Conservation (phyloP, 495 filamentous ascomycete genomes). For the Pseudevernia furfuracea region DNA sequence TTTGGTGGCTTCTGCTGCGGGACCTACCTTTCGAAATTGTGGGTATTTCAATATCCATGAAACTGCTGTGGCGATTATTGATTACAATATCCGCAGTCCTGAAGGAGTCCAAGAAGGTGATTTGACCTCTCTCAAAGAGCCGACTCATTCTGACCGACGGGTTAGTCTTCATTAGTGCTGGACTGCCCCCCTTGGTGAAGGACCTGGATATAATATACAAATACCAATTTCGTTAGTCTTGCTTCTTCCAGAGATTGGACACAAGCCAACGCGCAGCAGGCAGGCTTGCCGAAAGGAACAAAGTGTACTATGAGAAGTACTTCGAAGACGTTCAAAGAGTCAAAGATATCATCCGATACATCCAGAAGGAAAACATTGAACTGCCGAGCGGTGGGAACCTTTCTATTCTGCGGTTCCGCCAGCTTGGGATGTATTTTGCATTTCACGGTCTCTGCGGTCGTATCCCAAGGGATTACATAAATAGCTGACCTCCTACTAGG, state of each 20-base stretch:
- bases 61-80: neutral
- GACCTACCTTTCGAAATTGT: slow-evolving; percentile 70
- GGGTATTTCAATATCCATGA: neutral
- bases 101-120: slow-evolving; percentile 64
- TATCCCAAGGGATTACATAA: neutral
- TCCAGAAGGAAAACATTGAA: slow-evolving; percentile 48
- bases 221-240: slow-evolving; percentile 47
- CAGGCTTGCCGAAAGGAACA: slow-evolving; percentile 59
- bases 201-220: slow-evolving; percentile 70
- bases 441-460: slow-evolving; percentile 47
- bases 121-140: neutral
- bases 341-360: slow-evolving; percentile 54
- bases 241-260: neutral
- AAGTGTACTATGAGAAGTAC: slow-evolving; percentile 75
- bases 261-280: neutral
- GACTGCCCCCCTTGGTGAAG: slow-evolving; percentile 66
- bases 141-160: neutral
- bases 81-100: slow-evolving; percentile 33
- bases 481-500: neutral
- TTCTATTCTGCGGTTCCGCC: slow-evolving; percentile 62
- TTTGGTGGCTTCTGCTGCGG: slow-evolving; percentile 83
- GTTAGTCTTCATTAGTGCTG: slow-evolving; percentile 63
- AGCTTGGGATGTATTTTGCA: slow-evolving; percentile 69
- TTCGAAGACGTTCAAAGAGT: slow-evolving; percentile 74
- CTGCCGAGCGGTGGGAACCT: slow-evolving; percentile 62